Evolutionary conservation across 2,329 filamentous ascomycete species (phyloP).

Genomic region (Monosporascus sp.): DNA sequence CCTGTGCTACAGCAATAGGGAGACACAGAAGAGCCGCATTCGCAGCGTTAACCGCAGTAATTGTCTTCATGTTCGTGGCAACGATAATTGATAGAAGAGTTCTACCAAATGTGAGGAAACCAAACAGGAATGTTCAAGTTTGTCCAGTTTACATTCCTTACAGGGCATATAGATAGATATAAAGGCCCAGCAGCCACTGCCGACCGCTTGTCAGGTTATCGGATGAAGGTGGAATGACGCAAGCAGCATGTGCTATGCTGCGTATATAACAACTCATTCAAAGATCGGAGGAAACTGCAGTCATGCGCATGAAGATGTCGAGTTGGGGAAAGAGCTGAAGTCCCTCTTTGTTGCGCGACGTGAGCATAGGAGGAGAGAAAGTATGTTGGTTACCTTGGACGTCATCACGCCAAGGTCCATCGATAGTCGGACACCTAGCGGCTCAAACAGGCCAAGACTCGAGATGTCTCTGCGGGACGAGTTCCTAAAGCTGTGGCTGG

Average conservation of each 20-base stretch:
- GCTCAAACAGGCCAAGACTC: background rate
- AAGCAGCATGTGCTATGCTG: background rate
- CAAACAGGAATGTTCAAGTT: background rate
- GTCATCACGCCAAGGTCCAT: background rate
- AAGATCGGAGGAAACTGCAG: background rate
- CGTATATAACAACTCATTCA: background rate
- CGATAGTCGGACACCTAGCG: background rate
- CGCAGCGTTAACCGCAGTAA: background rate
- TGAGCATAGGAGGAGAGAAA: too few relatives aligned
- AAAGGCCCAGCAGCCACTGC: background rate
- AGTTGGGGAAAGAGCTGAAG: too few relatives aligned
- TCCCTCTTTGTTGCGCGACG: too few relatives aligned
- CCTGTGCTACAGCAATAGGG: background rate
- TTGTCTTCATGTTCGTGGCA: background rate
- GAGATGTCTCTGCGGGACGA: background rate
- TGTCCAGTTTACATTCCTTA: too few relatives aligned
- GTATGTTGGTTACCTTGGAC: background rate
- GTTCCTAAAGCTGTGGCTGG: background rate
- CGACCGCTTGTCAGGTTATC: background rate
- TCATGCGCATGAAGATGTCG: background rate
- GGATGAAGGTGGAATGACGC: background rate
- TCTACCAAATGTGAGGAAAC: background rate
- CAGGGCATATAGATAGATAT: too few relatives aligned
- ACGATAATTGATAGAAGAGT: background rate
- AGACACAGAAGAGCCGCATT: background rate